phyloP scores from a whole-genome alignment of 164 flowering plant species.

The Magnolia sinica region DNA sequence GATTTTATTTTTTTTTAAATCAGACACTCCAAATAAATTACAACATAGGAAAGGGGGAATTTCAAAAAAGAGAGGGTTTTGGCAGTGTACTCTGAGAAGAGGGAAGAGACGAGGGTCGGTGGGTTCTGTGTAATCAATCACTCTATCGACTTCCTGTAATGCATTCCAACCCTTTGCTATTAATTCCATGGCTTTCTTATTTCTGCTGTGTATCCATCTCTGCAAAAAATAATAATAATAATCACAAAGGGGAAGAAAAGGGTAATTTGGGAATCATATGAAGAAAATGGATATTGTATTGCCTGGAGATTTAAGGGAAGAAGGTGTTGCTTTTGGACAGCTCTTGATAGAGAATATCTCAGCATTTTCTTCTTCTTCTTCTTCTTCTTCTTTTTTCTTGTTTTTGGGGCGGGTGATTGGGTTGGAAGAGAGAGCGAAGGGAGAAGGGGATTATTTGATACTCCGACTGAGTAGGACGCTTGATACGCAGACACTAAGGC shows the following conservation, averaged over 20 bases:
- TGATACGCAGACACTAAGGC: no score
- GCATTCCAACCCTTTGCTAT: slow-evolving; percentile 90
- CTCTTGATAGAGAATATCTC: not conserved
- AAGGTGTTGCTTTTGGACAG: not conserved
- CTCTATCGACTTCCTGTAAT: slow-evolving; percentile 86
- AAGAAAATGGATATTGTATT: not conserved
- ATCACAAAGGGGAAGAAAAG: not conserved
- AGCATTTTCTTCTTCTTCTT: not conserved
- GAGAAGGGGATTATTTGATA: no score
- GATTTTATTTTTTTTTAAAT: no score
- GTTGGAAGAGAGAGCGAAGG: no score
- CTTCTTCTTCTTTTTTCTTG: no score
- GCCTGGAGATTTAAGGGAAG: not conserved
- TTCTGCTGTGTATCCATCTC: slow-evolving; percentile 83
- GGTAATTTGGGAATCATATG: not conserved
- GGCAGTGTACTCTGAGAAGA: slow-evolving; percentile 36
- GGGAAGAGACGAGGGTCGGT: slow-evolving; percentile 85
- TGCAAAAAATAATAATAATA: slow-evolving; percentile 13
- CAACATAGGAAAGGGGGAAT: not conserved
- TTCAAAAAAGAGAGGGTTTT: not conserved
- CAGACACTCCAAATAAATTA: not conserved
- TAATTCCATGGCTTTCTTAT: slow-evolving; percentile 75
- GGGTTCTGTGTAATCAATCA: slow-evolving; percentile 67
- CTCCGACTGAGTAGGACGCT: no score
- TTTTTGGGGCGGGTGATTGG: no score